These are phyloP conservation scores for Luffa aegyptiaca DNA, from an alignment of 306 rosid genomes.

Conservation along the genomic window DNA sequence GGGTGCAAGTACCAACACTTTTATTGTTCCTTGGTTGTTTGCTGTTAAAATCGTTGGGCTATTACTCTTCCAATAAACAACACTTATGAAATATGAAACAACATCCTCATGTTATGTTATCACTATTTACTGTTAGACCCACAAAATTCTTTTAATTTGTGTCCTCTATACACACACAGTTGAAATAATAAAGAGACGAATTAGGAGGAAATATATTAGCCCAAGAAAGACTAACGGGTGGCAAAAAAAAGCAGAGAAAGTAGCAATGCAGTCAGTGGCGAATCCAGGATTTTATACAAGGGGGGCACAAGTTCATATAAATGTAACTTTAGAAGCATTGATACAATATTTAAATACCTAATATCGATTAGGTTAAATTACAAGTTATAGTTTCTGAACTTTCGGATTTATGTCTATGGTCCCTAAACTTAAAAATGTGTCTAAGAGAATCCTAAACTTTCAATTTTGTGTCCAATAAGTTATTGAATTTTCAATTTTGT, in stretches of 20 bases:
- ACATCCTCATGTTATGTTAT: conserved; percentile 84
- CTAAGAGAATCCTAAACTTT: no score
- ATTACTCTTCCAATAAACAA: conserved; percentile 96
- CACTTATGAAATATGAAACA: conserved; percentile 83
- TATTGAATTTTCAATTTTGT: no score
- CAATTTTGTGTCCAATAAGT: no score
- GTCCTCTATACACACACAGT: conserved; percentile 86
- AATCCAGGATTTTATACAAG: no score
- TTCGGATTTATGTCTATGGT: no score
- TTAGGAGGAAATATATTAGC: background rate
- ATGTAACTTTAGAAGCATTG: no score
- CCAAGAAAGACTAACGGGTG: background rate
- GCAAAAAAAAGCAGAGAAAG: background rate
- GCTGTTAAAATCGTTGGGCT: conserved; percentile 93
- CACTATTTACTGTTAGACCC: conserved; percentile 81
- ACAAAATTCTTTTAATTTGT: conserved; percentile 94
- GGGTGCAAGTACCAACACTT: conserved; percentile 76
- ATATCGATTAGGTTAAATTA: no score
- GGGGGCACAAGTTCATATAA: no score
- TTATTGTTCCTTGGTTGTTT: conserved; percentile 93
- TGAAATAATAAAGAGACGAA: conserved; percentile 17
- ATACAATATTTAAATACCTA: no score
- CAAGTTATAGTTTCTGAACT: no score
- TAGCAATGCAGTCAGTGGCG: no score
- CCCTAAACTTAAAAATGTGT: no score